A percentile compares a stretch with the other conserved stretches of the same genome.
Evolutionary conservation across 345 rosid species (phyloP).

Genomic region (Reutealis trisperma): DNA sequence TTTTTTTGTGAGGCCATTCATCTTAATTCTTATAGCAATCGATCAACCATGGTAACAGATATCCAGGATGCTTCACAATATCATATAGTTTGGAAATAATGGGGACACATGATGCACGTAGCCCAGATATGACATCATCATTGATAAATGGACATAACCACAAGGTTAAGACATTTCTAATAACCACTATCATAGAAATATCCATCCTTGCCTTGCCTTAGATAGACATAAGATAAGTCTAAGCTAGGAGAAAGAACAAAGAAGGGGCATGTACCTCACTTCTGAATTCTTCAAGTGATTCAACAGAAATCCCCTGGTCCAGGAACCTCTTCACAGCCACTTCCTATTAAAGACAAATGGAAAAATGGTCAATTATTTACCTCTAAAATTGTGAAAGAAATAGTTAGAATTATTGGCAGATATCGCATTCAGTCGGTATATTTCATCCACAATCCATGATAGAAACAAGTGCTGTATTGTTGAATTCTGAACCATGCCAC

Average conservation of each 20-base stretch:
- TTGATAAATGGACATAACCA: background rate
- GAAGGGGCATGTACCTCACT: conserved; percentile 63
- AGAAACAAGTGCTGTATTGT: background rate
- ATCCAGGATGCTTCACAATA: background rate
- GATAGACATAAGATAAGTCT: conserved; percentile 4
- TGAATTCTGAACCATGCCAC: conserved; percentile 1
- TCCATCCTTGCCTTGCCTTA: conserved; percentile 11
- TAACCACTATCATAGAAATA: background rate
- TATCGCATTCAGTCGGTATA: background rate
- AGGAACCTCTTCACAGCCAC: conserved; percentile 95
- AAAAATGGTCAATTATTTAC: conserved; percentile 14
- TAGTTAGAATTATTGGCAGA: background rate
- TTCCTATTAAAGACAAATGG: conserved; percentile 52
- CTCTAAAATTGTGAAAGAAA: background rate
- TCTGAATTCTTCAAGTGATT: conserved; percentile 80
- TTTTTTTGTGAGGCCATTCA: background rate
- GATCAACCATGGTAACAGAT: background rate
- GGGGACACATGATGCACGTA: background rate
- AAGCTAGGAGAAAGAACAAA: conserved; percentile 5
- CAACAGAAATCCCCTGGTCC: conserved; percentile 78
- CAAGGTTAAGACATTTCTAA: conserved; percentile 15
- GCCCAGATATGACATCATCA: background rate
- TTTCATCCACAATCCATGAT: background rate
- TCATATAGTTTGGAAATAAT: conserved; percentile 3
- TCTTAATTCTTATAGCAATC: background rate